Base-by-base conservation (phyloP, 345 rosid species). In the Moricandia moricandioides region DNA sequence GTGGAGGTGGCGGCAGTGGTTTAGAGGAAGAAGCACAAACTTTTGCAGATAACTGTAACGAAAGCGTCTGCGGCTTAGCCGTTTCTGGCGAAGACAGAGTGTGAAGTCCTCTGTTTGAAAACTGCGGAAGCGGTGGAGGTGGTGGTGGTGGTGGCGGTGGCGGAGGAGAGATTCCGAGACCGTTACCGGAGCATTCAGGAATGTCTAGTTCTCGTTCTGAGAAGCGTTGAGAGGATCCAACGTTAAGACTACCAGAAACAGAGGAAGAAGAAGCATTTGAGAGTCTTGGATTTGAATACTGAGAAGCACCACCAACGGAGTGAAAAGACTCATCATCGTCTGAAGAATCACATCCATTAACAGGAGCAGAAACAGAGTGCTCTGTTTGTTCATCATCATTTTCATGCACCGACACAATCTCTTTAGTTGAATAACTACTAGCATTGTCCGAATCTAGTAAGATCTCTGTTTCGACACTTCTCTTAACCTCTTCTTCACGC, bases 281-380 rank as follows among this genome's bases (percentile, higher is more conserved):
- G 59, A 86, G 75, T 71, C 86, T 81, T 21, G 90, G 83, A 29
- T 93, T 80, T 21, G 90, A 82, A n/a, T 91, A 84, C 35, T 66
- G 80, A 29, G 92, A 85, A 70, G 84, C 92, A 65, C 83, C 92
- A 55, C 75, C 72, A 81, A 81, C 66, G 1, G 98, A 95, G 77
- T 92, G 99, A 74, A 90, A 95, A 78, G 97, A 92, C 71, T 90
- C 96, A 71, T 89, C 91, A 56, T 87, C 90, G 7, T 88, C 99
- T 6, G 93, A 88, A 9, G 92, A 81, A 82, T 78, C 84, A 1
- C 74, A 69, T 49, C 84, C 88, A 26, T 74, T 62, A 75, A 72
- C 78, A 76, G 79, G 81, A 45, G 6, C 77, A 60, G 66, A 67
- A 7, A 72, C 75, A 55, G 80, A 76, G 30, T 77, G 39, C 45